Evolutionary conservation across 306 rosid genomes (phyloP), one percentile per base, ranked within the genome.

Genomic region (Biancaea sappan): DNA sequence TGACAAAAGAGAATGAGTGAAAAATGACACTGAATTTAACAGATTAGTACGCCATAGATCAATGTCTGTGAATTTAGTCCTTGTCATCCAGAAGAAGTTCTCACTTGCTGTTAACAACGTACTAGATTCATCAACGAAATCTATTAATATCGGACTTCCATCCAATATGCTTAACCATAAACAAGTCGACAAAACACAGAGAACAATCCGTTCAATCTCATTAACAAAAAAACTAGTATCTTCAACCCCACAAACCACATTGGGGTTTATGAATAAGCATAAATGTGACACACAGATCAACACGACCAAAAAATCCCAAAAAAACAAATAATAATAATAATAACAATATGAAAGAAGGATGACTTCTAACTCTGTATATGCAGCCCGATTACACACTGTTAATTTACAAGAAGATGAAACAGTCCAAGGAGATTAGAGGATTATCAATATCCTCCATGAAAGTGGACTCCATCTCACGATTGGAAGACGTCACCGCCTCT

Each of bases 401-500:
- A 72, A 19, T 84, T 88, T 90, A 92, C 51, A 90, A 46, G 81
- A 92, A 90, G 75, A 92, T 92, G 72, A 92, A 92, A 66, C 96
- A 92, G 66, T 92, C 96, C 85, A 92, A 83, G 70, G 95, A 80
- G 71, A 93, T 90, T 44, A 93, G 84, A 46, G 95, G 96, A 76
- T 90, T 90, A n/a, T 87, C 77, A 71, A 93, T 80, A 78, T 93
- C 93, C 82, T 34, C 37, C 37, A 34, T 34, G 37, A 34, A 2
- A 34, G 3, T 34, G 5, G 37, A 34, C 7, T 86, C 91, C 67
- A 77, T 5, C 25, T 78, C 80, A 35, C 69, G 64, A n/a, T 50
- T 65, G 31, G 80, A 74, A 2, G 46, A 41, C 16, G 43, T 38
- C 41, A 87, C 6, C 2, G 80, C 92, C 58, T 90, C 86, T 62